Evolutionary conservation across 192 early-diverging fungal genomes (phyloP).

Genomic region (Coemansia sp.): DNA sequence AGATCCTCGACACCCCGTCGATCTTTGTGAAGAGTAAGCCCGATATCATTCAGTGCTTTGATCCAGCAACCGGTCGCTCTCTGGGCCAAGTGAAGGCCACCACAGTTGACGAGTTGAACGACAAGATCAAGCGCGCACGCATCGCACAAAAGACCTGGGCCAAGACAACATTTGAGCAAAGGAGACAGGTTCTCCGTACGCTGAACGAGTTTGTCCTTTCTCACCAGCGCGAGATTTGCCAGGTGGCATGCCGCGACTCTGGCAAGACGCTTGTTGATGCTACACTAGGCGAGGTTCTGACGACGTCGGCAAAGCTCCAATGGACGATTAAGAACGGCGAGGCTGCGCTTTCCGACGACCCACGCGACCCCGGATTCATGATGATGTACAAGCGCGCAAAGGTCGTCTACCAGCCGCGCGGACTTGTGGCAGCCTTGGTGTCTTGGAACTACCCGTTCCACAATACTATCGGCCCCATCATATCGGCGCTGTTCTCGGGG

Average conservation of each 20-base stretch:
- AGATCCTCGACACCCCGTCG: constrained; percentile 27
- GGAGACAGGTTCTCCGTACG: constrained; percentile 68
- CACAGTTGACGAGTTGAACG: constrained; percentile 59
- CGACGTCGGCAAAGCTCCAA: constrained; percentile 71
- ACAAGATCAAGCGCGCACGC: constrained; percentile 57
- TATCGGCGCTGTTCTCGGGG: constrained; percentile 79
- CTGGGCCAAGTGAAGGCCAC: constrained; percentile 63
- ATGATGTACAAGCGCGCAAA: constrained; percentile 75
- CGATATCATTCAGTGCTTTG: constrained; percentile 72
- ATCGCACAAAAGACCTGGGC: constrained; percentile 69
- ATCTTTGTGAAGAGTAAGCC: constrained; percentile 25
- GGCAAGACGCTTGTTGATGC: constrained; percentile 86
- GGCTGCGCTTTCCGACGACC: constrained; percentile 62
- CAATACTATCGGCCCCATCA: constrained; percentile 75
- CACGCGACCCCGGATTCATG: constrained; percentile 65
- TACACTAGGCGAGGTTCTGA: constrained; percentile 78
- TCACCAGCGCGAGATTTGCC: constrained; percentile 75
- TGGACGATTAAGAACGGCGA: constrained; percentile 83
- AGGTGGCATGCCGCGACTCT: constrained; percentile 69
- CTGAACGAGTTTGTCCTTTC: constrained; percentile 68
- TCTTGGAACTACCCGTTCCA: constrained; percentile 90
- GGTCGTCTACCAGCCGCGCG: constrained; percentile 78
- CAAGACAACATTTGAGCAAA: constrained; percentile 68
- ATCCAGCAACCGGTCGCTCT: constrained; percentile 78
- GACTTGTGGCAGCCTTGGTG: constrained; percentile 78